A percentile compares a stretch with the other conserved stretches of the same genome.
phyloP scores from a whole-genome alignment of 805 yeast genomes.

The Lachancea meyersii region DNA sequence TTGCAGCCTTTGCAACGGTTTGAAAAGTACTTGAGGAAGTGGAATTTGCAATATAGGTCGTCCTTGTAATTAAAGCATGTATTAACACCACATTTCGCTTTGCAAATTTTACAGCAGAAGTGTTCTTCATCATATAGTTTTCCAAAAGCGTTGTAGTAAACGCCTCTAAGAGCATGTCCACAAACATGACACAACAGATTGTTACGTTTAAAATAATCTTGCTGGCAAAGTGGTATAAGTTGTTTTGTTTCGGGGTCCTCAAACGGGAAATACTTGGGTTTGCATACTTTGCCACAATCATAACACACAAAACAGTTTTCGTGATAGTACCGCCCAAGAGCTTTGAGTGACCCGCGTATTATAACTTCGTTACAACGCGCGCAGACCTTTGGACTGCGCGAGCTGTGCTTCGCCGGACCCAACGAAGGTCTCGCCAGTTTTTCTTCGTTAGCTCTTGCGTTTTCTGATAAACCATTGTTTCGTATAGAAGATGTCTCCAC shows the following conservation, averaged over 20 bases:
- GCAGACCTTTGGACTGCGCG: constrained; percentile 37
- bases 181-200: constrained; percentile 84
- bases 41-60: constrained; percentile 82
- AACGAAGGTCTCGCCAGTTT: not conserved
- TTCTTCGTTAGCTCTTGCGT: not conserved
- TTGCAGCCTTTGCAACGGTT: constrained; percentile 90
- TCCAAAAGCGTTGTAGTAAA: constrained; percentile 90
- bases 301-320: constrained; percentile 81
- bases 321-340: constrained; percentile 73
- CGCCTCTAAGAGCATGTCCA: constrained; percentile 78
- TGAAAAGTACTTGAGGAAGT: constrained; percentile 81
- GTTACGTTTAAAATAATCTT: constrained; percentile 80
- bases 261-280: constrained; percentile 82
- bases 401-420: constrained; percentile 3
- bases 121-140: constrained; percentile 91
- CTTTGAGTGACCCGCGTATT: constrained; percentile 77
- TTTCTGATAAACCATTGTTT: not conserved
- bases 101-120: constrained; percentile 84
- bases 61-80: constrained; percentile 87
- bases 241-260: constrained; percentile 40
- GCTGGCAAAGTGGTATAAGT: constrained; percentile 76
- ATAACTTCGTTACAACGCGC: constrained; percentile 48
- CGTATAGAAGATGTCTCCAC: not conserved
- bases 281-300: constrained; percentile 77
- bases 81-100: constrained; percentile 78